Evolutionary conservation across 306 rosid species (phyloP).

Genomic region (Quercus variabilis): DNA sequence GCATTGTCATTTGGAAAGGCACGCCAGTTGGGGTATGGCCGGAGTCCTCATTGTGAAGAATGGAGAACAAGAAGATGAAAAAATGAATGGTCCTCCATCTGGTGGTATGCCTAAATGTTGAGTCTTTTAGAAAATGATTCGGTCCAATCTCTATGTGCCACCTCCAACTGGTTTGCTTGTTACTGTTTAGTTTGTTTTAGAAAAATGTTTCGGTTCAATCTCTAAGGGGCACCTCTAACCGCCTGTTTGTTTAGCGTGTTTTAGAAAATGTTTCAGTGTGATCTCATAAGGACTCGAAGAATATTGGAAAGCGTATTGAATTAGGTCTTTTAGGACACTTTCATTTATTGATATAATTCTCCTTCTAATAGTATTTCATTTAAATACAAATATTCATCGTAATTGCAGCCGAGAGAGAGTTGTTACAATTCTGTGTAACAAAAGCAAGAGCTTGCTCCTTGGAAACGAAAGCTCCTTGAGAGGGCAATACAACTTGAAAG

Average conservation of each 20-base stretch:
- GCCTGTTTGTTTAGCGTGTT: too few relatives aligned
- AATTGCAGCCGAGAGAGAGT: background rate
- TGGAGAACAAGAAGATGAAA: constrained; percentile 3
- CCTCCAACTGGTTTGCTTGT: too few relatives aligned
- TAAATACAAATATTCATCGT: background rate
- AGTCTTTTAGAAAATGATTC: too few relatives aligned
- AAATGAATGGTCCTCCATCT: constrained; percentile 1
- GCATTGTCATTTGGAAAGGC: constrained; percentile 43
- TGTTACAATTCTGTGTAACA: constrained; percentile 16
- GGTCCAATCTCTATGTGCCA: too few relatives aligned
- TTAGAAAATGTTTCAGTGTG: too few relatives aligned
- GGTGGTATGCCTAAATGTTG: constrained; percentile 29
- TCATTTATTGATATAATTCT: background rate
- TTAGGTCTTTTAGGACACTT: too few relatives aligned
- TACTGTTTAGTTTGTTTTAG: too few relatives aligned
- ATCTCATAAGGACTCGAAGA: too few relatives aligned
- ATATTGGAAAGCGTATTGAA: too few relatives aligned
- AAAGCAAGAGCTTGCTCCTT: constrained; percentile 17
- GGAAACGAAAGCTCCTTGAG: constrained; percentile 1
- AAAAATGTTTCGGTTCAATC: too few relatives aligned
- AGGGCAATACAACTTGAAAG: constrained; percentile 10
- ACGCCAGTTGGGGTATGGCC: constrained; percentile 41
- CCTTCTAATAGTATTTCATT: background rate
- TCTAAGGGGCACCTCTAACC: too few relatives aligned
- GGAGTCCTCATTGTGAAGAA: constrained; percentile 32